These are phyloP conservation scores for Fusarium proliferatum DNA, from an alignment of 2,329 filamentous ascomycete species.

Conservation along the genomic window DNA sequence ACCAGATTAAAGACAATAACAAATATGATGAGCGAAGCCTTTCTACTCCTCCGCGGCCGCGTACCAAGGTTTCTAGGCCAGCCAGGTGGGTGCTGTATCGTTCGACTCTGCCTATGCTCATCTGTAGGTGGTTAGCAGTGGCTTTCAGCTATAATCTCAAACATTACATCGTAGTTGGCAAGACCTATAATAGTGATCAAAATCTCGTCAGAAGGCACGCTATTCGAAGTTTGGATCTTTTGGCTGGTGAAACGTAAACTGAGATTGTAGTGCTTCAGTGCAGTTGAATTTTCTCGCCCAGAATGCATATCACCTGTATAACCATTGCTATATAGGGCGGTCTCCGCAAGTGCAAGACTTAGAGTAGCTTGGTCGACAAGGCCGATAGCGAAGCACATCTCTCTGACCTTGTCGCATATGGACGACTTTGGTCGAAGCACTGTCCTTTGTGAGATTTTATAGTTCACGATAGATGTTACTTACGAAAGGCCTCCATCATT, in stretches of 20 bases:
- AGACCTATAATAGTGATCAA: background rate
- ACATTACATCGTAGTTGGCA: constrained; percentile 3
- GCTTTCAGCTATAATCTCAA: too few species aligned
- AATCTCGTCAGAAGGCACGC: background rate
- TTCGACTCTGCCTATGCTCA: constrained; percentile 5
- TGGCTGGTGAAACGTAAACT: background rate
- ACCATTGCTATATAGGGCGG: background rate
- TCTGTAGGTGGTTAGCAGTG: background rate
- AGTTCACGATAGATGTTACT: background rate
- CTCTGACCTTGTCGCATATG: constrained; percentile 1
- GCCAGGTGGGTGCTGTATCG: background rate
- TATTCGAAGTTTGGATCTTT: background rate
- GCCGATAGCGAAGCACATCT: constrained; percentile 8
- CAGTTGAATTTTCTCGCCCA: background rate
- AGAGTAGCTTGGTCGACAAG: background rate
- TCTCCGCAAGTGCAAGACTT: constrained; percentile 1
- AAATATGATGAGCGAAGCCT: background rate
- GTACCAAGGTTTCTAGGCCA: background rate
- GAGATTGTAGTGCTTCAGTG: constrained; percentile 4
- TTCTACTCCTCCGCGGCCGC: background rate
- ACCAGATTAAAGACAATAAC: background rate
- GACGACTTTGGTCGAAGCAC: constrained; percentile 8
- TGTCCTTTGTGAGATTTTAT: background rate
- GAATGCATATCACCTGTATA: background rate
- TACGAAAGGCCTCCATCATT: constrained; percentile 1